Conservation (phyloP, 2,329 filamentous ascomycete species). For the Boeremia lycopersici region DNA sequence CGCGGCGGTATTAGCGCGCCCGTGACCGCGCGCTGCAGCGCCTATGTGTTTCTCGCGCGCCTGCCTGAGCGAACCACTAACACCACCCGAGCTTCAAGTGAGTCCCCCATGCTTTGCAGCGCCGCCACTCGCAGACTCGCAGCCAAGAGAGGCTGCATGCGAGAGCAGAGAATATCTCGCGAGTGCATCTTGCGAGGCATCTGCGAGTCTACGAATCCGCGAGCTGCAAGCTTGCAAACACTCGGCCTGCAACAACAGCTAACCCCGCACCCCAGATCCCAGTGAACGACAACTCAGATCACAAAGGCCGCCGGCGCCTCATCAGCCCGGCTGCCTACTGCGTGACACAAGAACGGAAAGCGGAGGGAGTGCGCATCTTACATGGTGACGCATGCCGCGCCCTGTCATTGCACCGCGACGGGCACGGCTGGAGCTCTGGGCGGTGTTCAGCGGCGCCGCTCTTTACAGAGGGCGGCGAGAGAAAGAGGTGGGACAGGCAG, state of each 20-base stretch:
- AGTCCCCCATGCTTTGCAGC: neutral
- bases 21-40: neutral
- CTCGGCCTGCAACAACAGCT: neutral
- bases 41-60: no score
- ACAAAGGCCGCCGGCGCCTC: slow-evolving; percentile 29
- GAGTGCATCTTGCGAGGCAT: neutral
- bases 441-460: neutral
- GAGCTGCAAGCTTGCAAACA: no score
- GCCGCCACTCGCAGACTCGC: no score
- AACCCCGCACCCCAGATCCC: slow-evolving; percentile 22
- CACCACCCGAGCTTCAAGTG: neutral
- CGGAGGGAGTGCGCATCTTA: slow-evolving; percentile 40
- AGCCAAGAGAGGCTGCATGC: no score
- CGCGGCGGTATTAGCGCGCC: neutral
- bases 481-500: neutral
- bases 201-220: neutral
- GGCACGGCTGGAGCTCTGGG: slow-evolving; percentile 24
- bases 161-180: neutral
- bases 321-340: slow-evolving; percentile 29
- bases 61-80: no score
- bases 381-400: slow-evolving; percentile 27
- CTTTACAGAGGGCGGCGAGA: neutral
- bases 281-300: slow-evolving; percentile 37
- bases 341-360: slow-evolving; percentile 45
- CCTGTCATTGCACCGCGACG: slow-evolving; percentile 27